Evolutionary conservation across 768 basidiomycete species (phyloP).

Genomic region (Boletus pseudo-olivaceus): DNA sequence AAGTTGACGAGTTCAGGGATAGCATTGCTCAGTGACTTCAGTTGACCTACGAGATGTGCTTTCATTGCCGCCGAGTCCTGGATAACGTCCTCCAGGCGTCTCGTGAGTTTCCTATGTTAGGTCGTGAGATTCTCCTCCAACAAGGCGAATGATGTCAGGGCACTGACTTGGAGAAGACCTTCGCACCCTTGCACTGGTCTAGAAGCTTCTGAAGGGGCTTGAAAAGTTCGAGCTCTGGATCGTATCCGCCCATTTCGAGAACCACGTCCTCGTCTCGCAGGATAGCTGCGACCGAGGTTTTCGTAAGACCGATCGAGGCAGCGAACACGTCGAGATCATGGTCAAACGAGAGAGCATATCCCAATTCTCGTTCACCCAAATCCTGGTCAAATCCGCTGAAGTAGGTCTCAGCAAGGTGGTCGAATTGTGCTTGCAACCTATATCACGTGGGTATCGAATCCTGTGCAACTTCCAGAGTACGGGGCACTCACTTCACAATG

Average conservation of each 20-base stretch:
- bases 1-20: slow-evolving; percentile 86
- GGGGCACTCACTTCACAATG: slow-evolving; percentile 68
- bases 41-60: slow-evolving; percentile 64
- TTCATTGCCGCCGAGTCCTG: slow-evolving; percentile 70
- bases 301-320: slow-evolving; percentile 85
- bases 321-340: slow-evolving; percentile 92
- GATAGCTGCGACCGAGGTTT: slow-evolving; percentile 75
- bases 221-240: slow-evolving; percentile 74
- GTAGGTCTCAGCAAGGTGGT: slow-evolving; percentile 86
- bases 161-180: slow-evolving; percentile 71
- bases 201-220: slow-evolving; percentile 79
- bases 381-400: slow-evolving; percentile 83
- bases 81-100: slow-evolving; percentile 77
- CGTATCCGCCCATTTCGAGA: slow-evolving; percentile 69
- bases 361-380: slow-evolving; percentile 85
- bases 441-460: neutral
- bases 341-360: slow-evolving; percentile 78
- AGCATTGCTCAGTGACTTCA: slow-evolving; percentile 66
- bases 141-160: neutral
- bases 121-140: neutral
- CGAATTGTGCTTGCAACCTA: slow-evolving; percentile 91
- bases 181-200: slow-evolving; percentile 78
- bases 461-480: neutral
- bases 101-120: slow-evolving; percentile 75
- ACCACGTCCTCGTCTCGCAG: slow-evolving; percentile 76